phyloP scores from a whole-genome alignment of 306 rosid genomes.

The Macrotyloma uniflorum region DNA sequence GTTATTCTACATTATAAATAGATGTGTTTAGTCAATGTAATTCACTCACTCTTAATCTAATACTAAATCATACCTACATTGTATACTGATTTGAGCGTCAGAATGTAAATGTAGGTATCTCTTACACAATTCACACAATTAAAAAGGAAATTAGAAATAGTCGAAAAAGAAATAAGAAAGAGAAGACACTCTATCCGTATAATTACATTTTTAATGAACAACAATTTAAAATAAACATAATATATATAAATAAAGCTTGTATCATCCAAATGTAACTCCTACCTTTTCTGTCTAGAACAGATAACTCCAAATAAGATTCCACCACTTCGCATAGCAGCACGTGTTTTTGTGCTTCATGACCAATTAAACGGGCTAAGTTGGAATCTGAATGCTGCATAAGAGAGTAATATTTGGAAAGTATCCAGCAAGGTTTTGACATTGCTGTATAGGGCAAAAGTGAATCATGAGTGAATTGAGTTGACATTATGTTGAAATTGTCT shows the following conservation, averaged over 20 bases:
- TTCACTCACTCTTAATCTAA: no score
- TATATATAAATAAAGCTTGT: background rate
- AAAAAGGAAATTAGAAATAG: no score
- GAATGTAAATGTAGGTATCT: no score
- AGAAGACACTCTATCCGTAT: no score
- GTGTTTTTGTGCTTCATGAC: background rate
- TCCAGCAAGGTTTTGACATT: conserved; percentile 3
- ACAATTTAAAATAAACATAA: background rate
- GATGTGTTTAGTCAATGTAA: no score
- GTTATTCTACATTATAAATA: no score
- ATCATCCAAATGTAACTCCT: conserved; percentile 9
- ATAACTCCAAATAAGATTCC: conserved; percentile 45
- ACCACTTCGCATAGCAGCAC: background rate
- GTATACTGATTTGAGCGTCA: no score
- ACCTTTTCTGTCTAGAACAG: conserved; percentile 3
- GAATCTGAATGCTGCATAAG: conserved; percentile 14
- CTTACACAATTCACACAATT: no score
- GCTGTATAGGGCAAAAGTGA: conserved; percentile 39
- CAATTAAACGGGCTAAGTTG: conserved; percentile 1
- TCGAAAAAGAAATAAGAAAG: no score
- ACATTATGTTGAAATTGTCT: no score
- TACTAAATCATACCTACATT: no score
- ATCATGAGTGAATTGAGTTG: conserved; percentile 10
- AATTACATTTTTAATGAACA: no score
- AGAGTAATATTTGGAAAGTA: conserved; percentile 5